phyloP scores from a whole-genome alignment of 1,139 yeast species.

The Kurtzmaniella quercitrusa region DNA sequence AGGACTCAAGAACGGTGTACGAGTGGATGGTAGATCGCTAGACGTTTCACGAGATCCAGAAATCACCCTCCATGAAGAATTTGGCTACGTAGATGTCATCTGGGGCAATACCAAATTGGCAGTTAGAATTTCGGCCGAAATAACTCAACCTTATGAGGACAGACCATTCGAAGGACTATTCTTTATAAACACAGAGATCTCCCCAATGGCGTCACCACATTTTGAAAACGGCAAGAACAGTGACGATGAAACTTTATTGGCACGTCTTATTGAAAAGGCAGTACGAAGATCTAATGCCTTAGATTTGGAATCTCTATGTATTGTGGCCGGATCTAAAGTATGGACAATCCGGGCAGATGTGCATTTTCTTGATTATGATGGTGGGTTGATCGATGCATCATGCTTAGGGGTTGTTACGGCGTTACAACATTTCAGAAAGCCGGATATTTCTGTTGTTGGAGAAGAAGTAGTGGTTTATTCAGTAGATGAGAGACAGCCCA shows the following conservation, averaged over 20 bases:
- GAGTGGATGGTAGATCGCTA: slow-evolving; percentile 68
- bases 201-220: slow-evolving; percentile 84
- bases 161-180: slow-evolving; percentile 93
- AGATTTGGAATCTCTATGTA: slow-evolving; percentile 86
- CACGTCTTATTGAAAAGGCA: slow-evolving; percentile 85
- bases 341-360: slow-evolving; percentile 91
- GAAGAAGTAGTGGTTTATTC: slow-evolving; percentile 62
- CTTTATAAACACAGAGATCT: slow-evolving; percentile 76
- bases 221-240: slow-evolving; percentile 72
- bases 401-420: slow-evolving; percentile 90
- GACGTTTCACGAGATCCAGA: slow-evolving; percentile 61
- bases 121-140: slow-evolving; percentile 74
- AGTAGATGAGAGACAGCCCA: slow-evolving; percentile 78
- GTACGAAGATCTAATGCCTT: slow-evolving; percentile 85
- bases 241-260: slow-evolving; percentile 74
- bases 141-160: slow-evolving; percentile 82
- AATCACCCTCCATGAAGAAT: slow-evolving; percentile 62
- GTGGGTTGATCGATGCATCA: slow-evolving; percentile 86
- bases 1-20: slow-evolving; percentile 55
- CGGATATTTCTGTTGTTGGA: slow-evolving; percentile 78
- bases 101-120: slow-evolving; percentile 75
- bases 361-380: slow-evolving; percentile 85
- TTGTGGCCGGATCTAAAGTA: slow-evolving; percentile 84
- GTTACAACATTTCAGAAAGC: slow-evolving; percentile 74
- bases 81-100: slow-evolving; percentile 75